Base-by-base conservation (phyloP, 805 yeast genomes). In the Metschnikowia noctiluminum region DNA sequence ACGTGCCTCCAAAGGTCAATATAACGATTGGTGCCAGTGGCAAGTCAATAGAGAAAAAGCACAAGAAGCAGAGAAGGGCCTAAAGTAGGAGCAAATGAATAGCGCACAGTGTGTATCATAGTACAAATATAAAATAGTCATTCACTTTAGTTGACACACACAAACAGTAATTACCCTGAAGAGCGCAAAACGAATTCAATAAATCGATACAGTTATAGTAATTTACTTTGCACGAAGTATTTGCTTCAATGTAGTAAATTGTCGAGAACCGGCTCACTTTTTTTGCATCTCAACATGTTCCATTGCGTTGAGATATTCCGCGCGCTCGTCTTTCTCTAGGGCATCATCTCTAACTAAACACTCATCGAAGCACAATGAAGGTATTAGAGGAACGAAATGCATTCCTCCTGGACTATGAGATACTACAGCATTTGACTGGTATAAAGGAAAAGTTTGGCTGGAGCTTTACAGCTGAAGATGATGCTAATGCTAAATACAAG, bases 11-110 rank as follows among this genome's bases (percentile, higher is more conserved):
- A 55, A 90, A 90, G 73, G 99, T 94, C 46, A 94, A 94, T 64
- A 90, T 94, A 55, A 85, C 96, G 37, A 90, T 94, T 59, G 98
- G 98, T 26, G 89, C 96, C 42, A 87, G 96, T 65, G 92, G 91
- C 11, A 82, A 84, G 66, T 74, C 85, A 10, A 62, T 73, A 49
- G 78, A 74, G 54, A 73, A 70, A 61, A 74, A 72, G 66, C 76
- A 72, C 57, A 70, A 74, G 62, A 72, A 73, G 59, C 77, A 73
- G 56, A 70, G 58, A 55, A 63, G 72, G 54, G 61, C 58, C 32
- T 58, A 55, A 52, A 21, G 21, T 21, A 21, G 21, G 21, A 21
- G 21, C 21, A 21, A 21, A 21, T 21, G 21, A 21, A 21, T 32
- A 48, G 38, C 47, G 46, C 35, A 31, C 43, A 34, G 40, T 38